These are phyloP conservation scores for Yamadazyma pseudoaaseri DNA, from an alignment of 1,139 yeast genomes.

Conservation along the genomic window DNA sequence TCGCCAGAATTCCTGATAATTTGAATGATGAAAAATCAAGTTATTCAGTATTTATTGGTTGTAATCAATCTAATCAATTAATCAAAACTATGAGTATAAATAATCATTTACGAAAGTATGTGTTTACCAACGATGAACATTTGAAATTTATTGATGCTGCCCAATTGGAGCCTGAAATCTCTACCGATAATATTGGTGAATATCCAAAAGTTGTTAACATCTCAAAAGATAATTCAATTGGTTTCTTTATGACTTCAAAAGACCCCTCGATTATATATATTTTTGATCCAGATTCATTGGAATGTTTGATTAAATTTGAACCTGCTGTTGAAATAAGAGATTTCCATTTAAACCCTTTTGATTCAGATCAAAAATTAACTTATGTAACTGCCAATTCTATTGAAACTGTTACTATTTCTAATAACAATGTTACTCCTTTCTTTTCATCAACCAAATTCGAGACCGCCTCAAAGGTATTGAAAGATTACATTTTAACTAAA, in stretches of 20 bases:
- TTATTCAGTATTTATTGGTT: conserved; percentile 57
- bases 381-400: conserved; percentile 56
- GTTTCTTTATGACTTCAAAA: conserved; percentile 62
- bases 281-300: conserved; percentile 56
- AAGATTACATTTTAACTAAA: conserved; percentile 49
- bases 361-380: conserved; percentile 52
- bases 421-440: conserved; percentile 17
- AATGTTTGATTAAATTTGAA: conserved; percentile 23
- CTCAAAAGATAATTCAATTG: conserved; percentile 53
- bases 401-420: conserved; percentile 51
- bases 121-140: conserved; percentile 55
- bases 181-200: conserved; percentile 38
- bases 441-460: conserved; percentile 18
- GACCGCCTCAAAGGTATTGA: conserved; percentile 25
- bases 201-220: conserved; percentile 60
- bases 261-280: conserved; percentile 59
- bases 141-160: conserved; percentile 60
- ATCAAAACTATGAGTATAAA: conserved; percentile 61
- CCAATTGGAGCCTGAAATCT: conserved; percentile 42
- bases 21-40: conserved; percentile 29
- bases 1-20: conserved; percentile 15
- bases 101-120: conserved; percentile 70
- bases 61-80: conserved; percentile 62
- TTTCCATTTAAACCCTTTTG: conserved; percentile 29
- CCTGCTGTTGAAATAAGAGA: conserved; percentile 25